Conservation (phyloP, 2,329 filamentous ascomycete species). For the Diplocarpon rosae region DNA sequence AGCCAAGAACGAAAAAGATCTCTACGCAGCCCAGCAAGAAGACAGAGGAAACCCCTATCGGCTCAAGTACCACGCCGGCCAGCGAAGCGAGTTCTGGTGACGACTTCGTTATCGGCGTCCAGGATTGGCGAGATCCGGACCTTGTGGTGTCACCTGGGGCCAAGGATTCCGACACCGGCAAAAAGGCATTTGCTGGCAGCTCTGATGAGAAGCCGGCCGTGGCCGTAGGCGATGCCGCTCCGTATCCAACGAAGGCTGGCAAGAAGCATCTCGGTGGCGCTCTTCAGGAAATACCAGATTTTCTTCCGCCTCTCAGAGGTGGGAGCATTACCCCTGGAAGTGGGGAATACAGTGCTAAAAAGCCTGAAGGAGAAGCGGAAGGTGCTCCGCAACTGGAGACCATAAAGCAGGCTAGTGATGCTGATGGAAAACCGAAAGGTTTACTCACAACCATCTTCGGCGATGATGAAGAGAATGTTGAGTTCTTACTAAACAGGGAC, state of each 20-base stretch:
- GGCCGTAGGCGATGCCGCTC: conserved; percentile 12
- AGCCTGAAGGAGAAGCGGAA: conserved; percentile 13
- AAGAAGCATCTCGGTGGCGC: conserved; percentile 23
- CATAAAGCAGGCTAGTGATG: conserved; percentile 5
- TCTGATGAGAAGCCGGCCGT: conserved; percentile 23
- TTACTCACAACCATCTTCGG: conserved; percentile 42
- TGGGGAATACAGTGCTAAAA: conserved; percentile 47
- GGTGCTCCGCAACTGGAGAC: conserved; percentile 20
- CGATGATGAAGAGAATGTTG: conserved; percentile 31
- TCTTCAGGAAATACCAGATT: conserved; percentile 25
- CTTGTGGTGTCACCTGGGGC: conserved; percentile 36
- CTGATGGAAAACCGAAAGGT: conserved; percentile 25
- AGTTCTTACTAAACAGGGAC: conserved; percentile 17
- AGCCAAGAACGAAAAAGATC: conserved; percentile 25
- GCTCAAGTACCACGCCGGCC: conserved; percentile 14
- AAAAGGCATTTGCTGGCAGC: conserved; percentile 16
- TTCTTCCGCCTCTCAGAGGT: conserved; percentile 37
- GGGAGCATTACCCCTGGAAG: conserved; percentile 63
- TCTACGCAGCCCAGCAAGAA: conserved; percentile 35
- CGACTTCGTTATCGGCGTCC: conserved; percentile 70
- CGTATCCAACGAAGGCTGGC: conserved; percentile 13
- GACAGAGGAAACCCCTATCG: conserved; percentile 22
- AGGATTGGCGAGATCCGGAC: conserved; percentile 78
- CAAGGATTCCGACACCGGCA: conserved; percentile 26
- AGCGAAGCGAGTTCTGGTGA: conserved; percentile 33